Evolutionary conservation across 345 rosid species (phyloP).

Genomic region (Lagerstroemia speciosa): DNA sequence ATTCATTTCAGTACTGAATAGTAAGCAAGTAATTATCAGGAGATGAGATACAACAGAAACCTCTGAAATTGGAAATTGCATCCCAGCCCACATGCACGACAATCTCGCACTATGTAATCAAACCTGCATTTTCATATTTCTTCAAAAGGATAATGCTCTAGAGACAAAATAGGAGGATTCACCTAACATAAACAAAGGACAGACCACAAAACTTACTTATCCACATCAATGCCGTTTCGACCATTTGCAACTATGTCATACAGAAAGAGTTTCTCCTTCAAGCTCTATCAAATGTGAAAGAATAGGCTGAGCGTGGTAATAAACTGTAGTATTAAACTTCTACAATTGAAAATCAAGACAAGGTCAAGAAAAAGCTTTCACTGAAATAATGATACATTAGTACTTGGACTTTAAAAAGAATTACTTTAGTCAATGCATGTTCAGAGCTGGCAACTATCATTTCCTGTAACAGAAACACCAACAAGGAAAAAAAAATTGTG

Average conservation of each 20-base stretch:
- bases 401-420: neutral
- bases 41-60: constrained; percentile 27
- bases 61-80: constrained; percentile 76
- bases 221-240: constrained; percentile 93
- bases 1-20: neutral
- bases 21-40: neutral
- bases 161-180: neutral
- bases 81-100: constrained; percentile 89
- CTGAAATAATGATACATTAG: neutral
- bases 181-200: neutral
- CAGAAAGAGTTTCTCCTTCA: constrained; percentile 61
- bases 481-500: neutral
- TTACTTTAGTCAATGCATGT: constrained; percentile 46
- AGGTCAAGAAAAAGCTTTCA: neutral
- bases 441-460: constrained; percentile 81
- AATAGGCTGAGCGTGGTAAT: neutral
- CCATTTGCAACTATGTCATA: constrained; percentile 98
- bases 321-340: neutral
- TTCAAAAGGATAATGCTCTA: neutral
- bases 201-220: constrained; percentile 41
- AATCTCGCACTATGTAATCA: constrained; percentile 88
- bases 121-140: constrained; percentile 39
- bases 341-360: neutral
- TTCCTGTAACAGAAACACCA: constrained; percentile 42
- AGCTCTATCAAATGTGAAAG: constrained; percentile 22